These are phyloP conservation scores for Cyclotella atomus DNA, from an alignment of 108 stramenopile species.

Conservation along the genomic window DNA sequence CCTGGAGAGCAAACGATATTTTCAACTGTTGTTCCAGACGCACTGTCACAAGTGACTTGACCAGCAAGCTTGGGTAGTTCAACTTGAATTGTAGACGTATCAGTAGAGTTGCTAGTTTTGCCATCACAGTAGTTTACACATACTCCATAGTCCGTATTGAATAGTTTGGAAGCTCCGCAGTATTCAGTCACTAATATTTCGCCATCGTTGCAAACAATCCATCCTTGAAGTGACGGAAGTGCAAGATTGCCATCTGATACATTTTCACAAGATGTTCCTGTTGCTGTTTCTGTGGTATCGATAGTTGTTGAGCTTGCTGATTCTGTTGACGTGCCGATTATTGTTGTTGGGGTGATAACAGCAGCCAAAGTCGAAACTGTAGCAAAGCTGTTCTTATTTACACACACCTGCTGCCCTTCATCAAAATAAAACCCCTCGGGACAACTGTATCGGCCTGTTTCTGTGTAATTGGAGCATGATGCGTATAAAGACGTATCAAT, in stretches of 20 bases:
- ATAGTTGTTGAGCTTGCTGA: no score
- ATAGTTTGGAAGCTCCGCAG: conserved; percentile 12
- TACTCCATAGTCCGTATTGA: neutral
- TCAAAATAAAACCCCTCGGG: conserved; percentile 14
- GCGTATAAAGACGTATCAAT: conserved; percentile 7
- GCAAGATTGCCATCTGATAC: conserved; percentile 11
- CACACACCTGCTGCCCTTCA: neutral
- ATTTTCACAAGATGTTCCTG: neutral
- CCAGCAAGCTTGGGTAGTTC: conserved; percentile 13
- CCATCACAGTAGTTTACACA: conserved; percentile 15
- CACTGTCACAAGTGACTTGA: conserved; percentile 12
- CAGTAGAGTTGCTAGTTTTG: neutral
- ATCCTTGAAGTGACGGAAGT: conserved; percentile 8
- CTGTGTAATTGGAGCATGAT: conserved; percentile 9
- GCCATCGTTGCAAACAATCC: conserved; percentile 12
- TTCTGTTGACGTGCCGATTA: no score
- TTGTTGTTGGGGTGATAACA: no score
- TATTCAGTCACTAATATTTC: conserved; percentile 18
- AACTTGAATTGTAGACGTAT: neutral
- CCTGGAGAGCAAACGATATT: conserved; percentile 15
- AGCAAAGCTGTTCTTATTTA: neutral
- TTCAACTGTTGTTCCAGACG: neutral
- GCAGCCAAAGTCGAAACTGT: neutral
- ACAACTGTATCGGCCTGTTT: conserved; percentile 16
- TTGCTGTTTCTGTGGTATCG: neutral